Evolutionary conservation across 2,329 filamentous ascomycete species (phyloP).

Genomic region (Alternaria brassicicola): DNA sequence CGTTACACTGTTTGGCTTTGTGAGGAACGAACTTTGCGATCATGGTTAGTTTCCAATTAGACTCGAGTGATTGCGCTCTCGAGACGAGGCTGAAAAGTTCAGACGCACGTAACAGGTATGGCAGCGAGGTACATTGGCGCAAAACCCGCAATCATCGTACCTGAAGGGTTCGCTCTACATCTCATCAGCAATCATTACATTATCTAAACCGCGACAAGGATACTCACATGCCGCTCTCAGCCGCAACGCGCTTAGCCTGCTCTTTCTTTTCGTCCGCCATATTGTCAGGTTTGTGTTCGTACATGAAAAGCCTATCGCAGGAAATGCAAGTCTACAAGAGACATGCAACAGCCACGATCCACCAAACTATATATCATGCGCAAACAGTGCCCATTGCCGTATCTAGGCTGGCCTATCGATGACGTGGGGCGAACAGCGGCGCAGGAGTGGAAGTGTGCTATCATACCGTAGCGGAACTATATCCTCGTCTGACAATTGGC

Average conservation of each 20-base stretch:
- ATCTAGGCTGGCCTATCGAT: constrained; percentile 6
- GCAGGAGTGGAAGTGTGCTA: not conserved
- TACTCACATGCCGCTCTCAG: constrained; percentile 27
- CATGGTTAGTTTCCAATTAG: not conserved
- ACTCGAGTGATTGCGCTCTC: not conserved
- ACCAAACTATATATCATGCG: not conserved
- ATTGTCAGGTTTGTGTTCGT: not conserved
- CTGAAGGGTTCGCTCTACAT: constrained; percentile 24
- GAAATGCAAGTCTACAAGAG: not conserved
- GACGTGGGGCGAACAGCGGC: constrained; percentile 4
- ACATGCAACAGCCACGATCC: not conserved
- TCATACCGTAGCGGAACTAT: constrained; percentile 4
- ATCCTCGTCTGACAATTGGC: constrained; percentile 4
- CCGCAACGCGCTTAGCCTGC: constrained; percentile 22
- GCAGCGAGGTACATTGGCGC: constrained; percentile 29
- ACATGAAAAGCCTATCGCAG: not conserved
- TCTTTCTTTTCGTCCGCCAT: constrained; percentile 32
- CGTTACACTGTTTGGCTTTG: constrained; percentile 25
- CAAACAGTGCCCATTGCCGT: not conserved
- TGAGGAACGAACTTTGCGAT: constrained; percentile 20
- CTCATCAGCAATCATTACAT: not conserved
- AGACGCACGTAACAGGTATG: constrained; percentile 25
- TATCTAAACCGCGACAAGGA: no score
- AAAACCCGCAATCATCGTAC: constrained; percentile 19
- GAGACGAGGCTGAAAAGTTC: not conserved